phyloP scores from a whole-genome alignment of 176 grass and related monocot species.

The Hordeum marinum region DNA sequence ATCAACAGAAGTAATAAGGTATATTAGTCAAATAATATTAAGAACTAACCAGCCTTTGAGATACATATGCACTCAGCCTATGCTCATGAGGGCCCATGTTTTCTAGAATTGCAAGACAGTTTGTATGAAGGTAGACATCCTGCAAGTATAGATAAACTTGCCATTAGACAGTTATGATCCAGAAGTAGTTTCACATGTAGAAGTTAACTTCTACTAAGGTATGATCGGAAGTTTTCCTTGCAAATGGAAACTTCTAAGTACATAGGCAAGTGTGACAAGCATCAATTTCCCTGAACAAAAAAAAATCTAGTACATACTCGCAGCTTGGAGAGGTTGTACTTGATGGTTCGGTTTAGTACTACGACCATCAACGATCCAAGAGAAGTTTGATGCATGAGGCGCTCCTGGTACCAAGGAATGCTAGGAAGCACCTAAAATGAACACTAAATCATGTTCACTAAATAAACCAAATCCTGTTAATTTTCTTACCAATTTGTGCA shows the following conservation, averaged over 20 bases:
- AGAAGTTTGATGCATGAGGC: constrained; percentile 88
- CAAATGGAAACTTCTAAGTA: not conserved
- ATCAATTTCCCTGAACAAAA: too few relatives aligned
- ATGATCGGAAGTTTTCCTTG: not conserved
- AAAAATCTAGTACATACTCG: constrained; percentile 49
- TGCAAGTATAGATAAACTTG: constrained; percentile 38
- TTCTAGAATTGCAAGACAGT: constrained; percentile 93
- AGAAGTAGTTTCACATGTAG: not conserved
- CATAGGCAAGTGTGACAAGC: not conserved
- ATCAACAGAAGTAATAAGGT: not conserved
- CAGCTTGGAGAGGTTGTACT: constrained; percentile 98
- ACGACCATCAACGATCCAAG: constrained; percentile 94
- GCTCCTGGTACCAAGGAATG: constrained; percentile 96
- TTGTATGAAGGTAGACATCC: constrained; percentile 98
- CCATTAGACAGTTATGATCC: constrained; percentile 6
- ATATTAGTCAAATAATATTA: not conserved
- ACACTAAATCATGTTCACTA: not conserved
- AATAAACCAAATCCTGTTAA: constrained; percentile 26
- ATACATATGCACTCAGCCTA: constrained; percentile 90
- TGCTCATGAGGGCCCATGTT: constrained; percentile 96
- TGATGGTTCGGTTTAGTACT: constrained; percentile 92
- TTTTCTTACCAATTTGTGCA: constrained; percentile 82
- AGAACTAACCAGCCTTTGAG: constrained; percentile 80
- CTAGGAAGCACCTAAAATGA: constrained; percentile 62
- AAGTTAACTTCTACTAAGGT: not conserved